These are phyloP conservation scores for Backusella psychrophila DNA, from an alignment of 192 early-diverging fungal species.

Conservation along the genomic window DNA sequence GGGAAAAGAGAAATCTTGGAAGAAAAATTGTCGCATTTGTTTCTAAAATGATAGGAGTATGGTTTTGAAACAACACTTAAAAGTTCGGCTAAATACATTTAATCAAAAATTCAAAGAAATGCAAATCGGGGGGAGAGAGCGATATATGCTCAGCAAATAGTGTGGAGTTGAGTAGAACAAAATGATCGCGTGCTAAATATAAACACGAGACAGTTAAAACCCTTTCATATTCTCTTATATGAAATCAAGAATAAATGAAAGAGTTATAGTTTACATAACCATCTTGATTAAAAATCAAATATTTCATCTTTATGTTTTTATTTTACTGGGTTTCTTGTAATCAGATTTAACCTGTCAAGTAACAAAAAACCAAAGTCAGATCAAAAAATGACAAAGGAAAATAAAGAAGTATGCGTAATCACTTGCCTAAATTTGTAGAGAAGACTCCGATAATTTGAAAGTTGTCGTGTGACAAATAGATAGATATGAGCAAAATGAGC, in stretches of 20 bases:
- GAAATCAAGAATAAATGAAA: neutral
- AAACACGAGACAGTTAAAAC: neutral
- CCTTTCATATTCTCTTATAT: neutral
- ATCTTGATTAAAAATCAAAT: too few species aligned
- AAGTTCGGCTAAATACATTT: conserved; percentile 6
- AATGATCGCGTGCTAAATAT: conserved; percentile 1
- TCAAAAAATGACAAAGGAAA: neutral
- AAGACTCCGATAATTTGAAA: neutral
- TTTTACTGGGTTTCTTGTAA: neutral
- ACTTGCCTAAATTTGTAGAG: neutral
- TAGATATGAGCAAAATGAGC: neutral
- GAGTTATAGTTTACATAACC: neutral
- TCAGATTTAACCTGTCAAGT: conserved; percentile 1
- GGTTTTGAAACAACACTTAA: neutral
- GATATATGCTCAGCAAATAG: neutral
- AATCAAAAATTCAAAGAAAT: neutral
- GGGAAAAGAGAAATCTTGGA: neutral
- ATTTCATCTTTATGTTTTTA: neutral
- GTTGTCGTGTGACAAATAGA: neutral
- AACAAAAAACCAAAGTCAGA: neutral
- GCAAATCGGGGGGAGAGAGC: neutral
- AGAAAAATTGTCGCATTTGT: neutral
- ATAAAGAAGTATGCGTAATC: conserved; percentile 3
- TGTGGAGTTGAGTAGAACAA: neutral
- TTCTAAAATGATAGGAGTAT: neutral